Evolutionary conservation across 2,329 filamentous ascomycete species (phyloP), one percentile per base, ranked within the genome.

Genomic region (Diaporthe aspalathi): DNA sequence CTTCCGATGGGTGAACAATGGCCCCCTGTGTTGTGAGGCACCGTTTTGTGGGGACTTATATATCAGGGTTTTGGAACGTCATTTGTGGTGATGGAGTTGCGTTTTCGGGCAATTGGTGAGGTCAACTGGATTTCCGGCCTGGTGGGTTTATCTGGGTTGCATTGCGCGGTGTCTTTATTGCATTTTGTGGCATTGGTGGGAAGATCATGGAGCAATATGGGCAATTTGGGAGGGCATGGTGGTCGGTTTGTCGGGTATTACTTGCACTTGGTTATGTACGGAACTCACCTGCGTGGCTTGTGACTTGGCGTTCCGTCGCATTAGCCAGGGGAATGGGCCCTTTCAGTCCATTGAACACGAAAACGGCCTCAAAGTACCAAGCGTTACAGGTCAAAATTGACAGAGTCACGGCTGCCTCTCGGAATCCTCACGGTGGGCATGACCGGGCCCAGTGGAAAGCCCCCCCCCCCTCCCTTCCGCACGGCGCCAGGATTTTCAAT

Each of bases 401-500:
- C 29, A 50, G n/a, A n/a, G n/a, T 45, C 43, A 65, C 60, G 60
- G 60, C 60, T 65, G 60, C 60, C 60, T 50, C 60, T 20, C 45
- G 27, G 17, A 38, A 12, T 38, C 29, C 5, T 50, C 27, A 1
- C n/a, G 11, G 29, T 50, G 60, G n/a, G 60, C 60, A 65, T 29
- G 29, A 29, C 27, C 60, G 22, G 60, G 29, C 2, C 60, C 43
- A 24, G 22, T 20, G 29, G 22, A 63, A 50, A 16, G 45, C 60
- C 29, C 14, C 60, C 45, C n/a, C n/a, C n/a, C n/a, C n/a, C n/a
- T n/a, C n/a, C n/a, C n/a, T n/a, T 50, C 60, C 5, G 8, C 45
- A 17, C 16, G n/a, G 29, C 45, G 60, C 45, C n/a, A 8, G 14
- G 29, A 49, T 47, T 22, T 4, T 2, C 29, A 35, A 12, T 65